Conservation (phyloP, 352 stramenopile genomes). For the Globisporangium emineosum region DNA sequence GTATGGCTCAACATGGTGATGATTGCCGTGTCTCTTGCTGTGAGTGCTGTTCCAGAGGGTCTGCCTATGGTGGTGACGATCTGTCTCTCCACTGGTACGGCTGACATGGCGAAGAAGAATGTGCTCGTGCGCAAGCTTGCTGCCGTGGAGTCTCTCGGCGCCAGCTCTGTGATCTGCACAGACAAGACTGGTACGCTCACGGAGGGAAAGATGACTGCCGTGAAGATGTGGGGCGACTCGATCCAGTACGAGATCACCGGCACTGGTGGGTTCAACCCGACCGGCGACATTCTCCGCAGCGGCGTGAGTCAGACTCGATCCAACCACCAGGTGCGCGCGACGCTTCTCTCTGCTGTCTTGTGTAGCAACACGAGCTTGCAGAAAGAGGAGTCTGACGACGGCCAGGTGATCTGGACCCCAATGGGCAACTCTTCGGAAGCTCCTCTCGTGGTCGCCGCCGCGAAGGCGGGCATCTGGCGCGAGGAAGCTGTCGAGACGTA, state of each 20-base stretch:
- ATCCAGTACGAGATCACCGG: conserved; percentile 54
- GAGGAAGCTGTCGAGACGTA: conserved; percentile 41
- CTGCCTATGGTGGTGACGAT: conserved; percentile 78
- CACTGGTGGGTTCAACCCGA: conserved; percentile 39
- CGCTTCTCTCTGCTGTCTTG: conserved; percentile 50
- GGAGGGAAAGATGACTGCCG: conserved; percentile 74
- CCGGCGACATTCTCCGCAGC: conserved; percentile 46
- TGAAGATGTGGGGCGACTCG: conserved; percentile 71
- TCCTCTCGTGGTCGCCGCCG: conserved; percentile 57
- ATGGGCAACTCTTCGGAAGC: conserved; percentile 76
- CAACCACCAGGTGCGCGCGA: conserved; percentile 40
- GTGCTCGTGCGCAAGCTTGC: conserved; percentile 83
- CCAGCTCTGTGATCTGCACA: conserved; percentile 90
- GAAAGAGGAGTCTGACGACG: conserved; percentile 42
- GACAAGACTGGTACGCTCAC: conserved; percentile 96
- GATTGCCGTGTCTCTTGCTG: conserved; percentile 87
- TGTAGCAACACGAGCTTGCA: conserved; percentile 74
- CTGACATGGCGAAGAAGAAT: conserved; percentile 80
- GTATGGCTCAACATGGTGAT: conserved; percentile 94
- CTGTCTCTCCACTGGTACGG: conserved; percentile 63
- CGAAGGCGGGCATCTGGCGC: conserved; percentile 56
- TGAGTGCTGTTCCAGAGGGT: conserved; percentile 75
- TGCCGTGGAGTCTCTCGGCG: conserved; percentile 77
- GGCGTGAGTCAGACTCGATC: conserved; percentile 41
- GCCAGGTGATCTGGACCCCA: conserved; percentile 35